Evolutionary conservation across 176 grass and related monocot genomes (phyloP), one percentile per base, ranked within the genome.

Genomic region (Alopecurus myosuroides): DNA sequence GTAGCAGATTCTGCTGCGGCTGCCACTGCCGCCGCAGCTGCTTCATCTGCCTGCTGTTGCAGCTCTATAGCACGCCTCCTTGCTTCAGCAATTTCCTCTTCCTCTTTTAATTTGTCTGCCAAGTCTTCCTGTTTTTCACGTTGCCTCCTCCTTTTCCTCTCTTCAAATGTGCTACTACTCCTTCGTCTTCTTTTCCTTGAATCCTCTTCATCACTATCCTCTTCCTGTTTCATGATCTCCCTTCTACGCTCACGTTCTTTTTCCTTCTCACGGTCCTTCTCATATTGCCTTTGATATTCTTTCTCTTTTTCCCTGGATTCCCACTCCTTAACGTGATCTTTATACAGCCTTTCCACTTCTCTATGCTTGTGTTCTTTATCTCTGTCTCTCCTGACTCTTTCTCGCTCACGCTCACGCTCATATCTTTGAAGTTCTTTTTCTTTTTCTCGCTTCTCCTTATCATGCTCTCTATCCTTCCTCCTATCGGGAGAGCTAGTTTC

Each of bases 71-170:
- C 97, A 23, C 42, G 81, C 90, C 82, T 91, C 88, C 88, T 94
- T 67, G 91, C 97, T 62, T 94, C 94, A 19, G 64, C 70, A 80
- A 98, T 83, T 93, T 99, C 94, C 64, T 97, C 90, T 46, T 92
- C 88, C 74, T 99, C 97, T 74, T 81, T 97, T 51, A 86, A 66
- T 92, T 85, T 97, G 79, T 99, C 97, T 61, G 78, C 81, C 30
- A 94, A 48, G 63, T 99, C 97, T 52, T 99, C 94, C 42, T 94
- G 94, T 77, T 91, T 99, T 89, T 99, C 97, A 44, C 94, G 88
- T 49, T 88, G 86, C 49, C 97, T 88, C 79, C 91, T 94, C 82
- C 91, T 96, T 82, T 88, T 95, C 84, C 87, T 91, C 22, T 92
- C 91, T 85, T 92, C 89, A 82, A 94, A 56, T 49, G 78, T 70